phyloP scores from a whole-genome alignment of 2,329 filamentous ascomycete genomes.

The Penicillium sp. region DNA sequence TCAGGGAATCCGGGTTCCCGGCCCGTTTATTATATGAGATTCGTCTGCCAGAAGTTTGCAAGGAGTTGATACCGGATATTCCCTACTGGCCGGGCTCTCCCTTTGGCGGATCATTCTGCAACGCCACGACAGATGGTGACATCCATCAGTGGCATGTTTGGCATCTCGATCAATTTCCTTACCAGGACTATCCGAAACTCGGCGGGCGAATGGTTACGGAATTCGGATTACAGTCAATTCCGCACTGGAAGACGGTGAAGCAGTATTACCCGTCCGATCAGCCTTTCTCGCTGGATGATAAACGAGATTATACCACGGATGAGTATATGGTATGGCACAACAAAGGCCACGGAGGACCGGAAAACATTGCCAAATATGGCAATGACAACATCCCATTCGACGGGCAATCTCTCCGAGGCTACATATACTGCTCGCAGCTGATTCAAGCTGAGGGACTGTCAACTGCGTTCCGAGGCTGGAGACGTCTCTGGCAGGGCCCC shows the following conservation, averaged over 20 bases:
- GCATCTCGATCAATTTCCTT: background rate
- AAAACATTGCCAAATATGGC: too few species aligned
- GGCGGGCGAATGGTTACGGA: too few species aligned
- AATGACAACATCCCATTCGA: too few species aligned
- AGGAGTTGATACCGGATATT: constrained; percentile 63
- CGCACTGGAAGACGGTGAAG: too few species aligned
- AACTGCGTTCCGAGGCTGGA: constrained; percentile 1
- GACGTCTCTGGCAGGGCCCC: constrained; percentile 31
- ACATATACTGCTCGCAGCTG: background rate
- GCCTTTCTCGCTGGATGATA: too few species aligned
- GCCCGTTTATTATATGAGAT: constrained; percentile 81
- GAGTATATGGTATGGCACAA: too few species aligned
- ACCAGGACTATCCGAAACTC: too few species aligned
- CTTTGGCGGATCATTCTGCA: constrained; percentile 72
- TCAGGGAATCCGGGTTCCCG: constrained; percentile 76
- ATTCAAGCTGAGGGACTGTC: constrained; percentile 1
- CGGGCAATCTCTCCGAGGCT: background rate
- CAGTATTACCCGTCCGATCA: too few species aligned
- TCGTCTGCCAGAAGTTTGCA: constrained; percentile 70
- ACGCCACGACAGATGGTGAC: constrained; percentile 75
- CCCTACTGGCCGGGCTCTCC: constrained; percentile 33
- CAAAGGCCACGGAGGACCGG: too few species aligned
- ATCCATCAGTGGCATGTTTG: constrained; percentile 79
- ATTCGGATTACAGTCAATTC: too few species aligned
- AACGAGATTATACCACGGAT: too few species aligned